Percentiles rank a stretch among this genome's conserved stretches.
Conservation (phyloP, 1,284 basidiomycete species). For the Cutaneotrichosporon mucoides region DNA sequence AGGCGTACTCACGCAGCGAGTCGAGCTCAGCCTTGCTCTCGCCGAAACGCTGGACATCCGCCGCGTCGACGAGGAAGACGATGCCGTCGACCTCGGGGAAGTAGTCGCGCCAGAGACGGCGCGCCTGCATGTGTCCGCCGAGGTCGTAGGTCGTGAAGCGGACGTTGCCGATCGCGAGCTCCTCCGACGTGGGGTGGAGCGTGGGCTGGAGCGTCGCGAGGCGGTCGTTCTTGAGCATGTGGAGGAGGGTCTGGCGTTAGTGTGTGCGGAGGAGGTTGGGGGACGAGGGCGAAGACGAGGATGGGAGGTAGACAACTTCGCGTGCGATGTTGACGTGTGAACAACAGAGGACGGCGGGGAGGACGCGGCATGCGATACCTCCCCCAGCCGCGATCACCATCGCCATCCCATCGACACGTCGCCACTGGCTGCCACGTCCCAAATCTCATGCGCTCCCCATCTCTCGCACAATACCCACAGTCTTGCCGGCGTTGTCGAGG, state of each 20-base stretch:
- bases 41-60: constrained; percentile 91
- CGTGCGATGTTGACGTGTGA: no score
- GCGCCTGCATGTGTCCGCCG: constrained; percentile 97
- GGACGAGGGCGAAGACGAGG: no score
- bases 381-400: no score
- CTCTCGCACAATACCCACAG: constrained; percentile 55
- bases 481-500: constrained; percentile 99
- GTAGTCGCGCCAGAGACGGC: constrained; percentile 98
- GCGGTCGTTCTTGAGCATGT: constrained; percentile 99
- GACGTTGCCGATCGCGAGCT: constrained; percentile 96
- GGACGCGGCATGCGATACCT: no score
- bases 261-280: no score
- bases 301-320: no score
- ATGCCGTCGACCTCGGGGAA: constrained; percentile 99
- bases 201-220: constrained; percentile 97
- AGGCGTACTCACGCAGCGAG: constrained; percentile 58
- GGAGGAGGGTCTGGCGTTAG: constrained; percentile 74
- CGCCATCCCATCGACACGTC: no score
- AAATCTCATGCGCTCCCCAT: no score
- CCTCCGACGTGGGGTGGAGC: constrained; percentile 98
- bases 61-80: constrained; percentile 95
- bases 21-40: constrained; percentile 98
- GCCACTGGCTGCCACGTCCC: no score
- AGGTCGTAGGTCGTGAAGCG: constrained; percentile 99
- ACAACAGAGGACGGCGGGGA: no score